Evolutionary conservation across 2,329 filamentous ascomycete genomes (phyloP).

Genomic region (Paracoccidioides lutzii): DNA sequence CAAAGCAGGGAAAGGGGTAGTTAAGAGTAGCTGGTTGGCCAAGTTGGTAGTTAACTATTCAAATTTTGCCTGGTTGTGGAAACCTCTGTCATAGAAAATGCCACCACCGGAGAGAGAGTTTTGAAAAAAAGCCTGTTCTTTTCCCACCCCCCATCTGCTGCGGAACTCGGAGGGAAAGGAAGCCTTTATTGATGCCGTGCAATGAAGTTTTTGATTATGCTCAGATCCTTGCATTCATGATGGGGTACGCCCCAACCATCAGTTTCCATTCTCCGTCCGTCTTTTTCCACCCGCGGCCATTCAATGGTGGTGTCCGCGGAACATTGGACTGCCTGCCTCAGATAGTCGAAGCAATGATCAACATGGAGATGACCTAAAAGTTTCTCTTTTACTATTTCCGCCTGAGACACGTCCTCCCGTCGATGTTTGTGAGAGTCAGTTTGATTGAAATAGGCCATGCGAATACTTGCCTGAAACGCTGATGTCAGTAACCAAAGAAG

Average conservation of each 20-base stretch:
- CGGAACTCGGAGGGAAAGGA: neutral
- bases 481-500: neutral
- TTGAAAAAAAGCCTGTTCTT: neutral
- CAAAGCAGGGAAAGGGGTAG: too few species aligned
- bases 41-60: too few species aligned
- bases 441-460: neutral
- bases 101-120: too few species aligned
- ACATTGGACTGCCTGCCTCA: constrained; percentile 11
- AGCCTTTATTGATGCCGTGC: neutral
- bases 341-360: constrained; percentile 4
- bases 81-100: too few species aligned
- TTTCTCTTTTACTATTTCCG: neutral
- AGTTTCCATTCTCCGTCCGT: neutral
- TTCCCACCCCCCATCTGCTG: neutral
- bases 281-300: neutral
- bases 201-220: neutral
- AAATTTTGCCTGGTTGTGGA: too few species aligned
- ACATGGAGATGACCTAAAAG: neutral
- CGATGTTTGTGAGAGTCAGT: neutral
- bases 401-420: neutral
- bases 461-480: neutral
- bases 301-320: constrained; percentile 11
- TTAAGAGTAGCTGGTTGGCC: too few species aligned
- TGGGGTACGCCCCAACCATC: constrained; percentile 1
- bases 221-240: neutral